phyloP scores from a whole-genome alignment of 2,329 filamentous ascomycete genomes.

The Monosporascus sp. region DNA sequence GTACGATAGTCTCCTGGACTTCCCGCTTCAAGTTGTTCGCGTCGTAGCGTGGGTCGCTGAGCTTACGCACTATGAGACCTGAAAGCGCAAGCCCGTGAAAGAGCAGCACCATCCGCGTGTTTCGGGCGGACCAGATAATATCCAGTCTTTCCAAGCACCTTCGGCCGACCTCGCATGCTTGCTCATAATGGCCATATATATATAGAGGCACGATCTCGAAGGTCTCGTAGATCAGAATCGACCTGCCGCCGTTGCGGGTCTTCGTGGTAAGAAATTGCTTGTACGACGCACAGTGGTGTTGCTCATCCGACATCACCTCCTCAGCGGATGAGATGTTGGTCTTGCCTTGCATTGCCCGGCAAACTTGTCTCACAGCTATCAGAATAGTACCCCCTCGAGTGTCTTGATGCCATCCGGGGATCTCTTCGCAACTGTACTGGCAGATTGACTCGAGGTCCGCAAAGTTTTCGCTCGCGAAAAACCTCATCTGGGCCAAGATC shows the following conservation, averaged over 20 bases:
- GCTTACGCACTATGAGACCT: constrained; percentile 43
- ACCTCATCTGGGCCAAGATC: constrained; percentile 58
- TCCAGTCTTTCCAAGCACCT: constrained; percentile 41
- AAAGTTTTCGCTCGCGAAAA: constrained; percentile 66
- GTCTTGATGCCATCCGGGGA: constrained; percentile 66
- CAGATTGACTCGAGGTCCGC: constrained; percentile 66
- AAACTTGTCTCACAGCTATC: constrained; percentile 59
- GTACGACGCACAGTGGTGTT: constrained; percentile 55
- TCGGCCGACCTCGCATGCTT: constrained; percentile 52
- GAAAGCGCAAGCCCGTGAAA: constrained; percentile 56
- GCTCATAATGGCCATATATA: constrained; percentile 57
- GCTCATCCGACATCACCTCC: constrained; percentile 61
- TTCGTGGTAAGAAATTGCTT: constrained; percentile 52
- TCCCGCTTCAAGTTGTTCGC: constrained; percentile 39
- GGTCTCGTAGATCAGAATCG: constrained; percentile 63
- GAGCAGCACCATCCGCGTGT: constrained; percentile 51
- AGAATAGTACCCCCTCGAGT: constrained; percentile 66
- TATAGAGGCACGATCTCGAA: constrained; percentile 59
- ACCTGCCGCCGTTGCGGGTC: constrained; percentile 55
- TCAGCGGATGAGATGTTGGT: constrained; percentile 48
- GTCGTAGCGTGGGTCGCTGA: constrained; percentile 41
- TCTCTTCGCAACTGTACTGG: constrained; percentile 67
- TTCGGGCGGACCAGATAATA: constrained; percentile 55
- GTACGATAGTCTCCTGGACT: constrained; percentile 42
- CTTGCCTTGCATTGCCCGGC: constrained; percentile 69